Conservation (phyloP, 169 alveolate genomes). For the Plasmodium reichenowi region DNA sequence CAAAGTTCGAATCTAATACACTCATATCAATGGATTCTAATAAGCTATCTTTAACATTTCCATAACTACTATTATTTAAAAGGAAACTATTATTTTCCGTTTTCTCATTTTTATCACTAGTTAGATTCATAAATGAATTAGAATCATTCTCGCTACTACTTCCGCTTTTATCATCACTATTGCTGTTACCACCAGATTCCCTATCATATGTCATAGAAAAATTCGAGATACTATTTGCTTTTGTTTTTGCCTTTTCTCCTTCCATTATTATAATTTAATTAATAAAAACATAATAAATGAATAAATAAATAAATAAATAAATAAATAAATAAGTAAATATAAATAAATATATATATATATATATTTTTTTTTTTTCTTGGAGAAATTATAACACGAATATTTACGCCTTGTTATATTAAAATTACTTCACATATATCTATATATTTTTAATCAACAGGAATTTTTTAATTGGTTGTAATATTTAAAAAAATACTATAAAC, state of each 20-base stretch:
- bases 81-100: constrained; percentile 44
- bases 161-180: constrained; percentile 39
- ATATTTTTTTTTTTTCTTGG: no score
- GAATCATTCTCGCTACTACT: constrained; percentile 73
- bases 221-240: constrained; percentile 54
- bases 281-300: no score
- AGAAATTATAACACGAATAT: no score
- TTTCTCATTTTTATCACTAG: constrained; percentile 62
- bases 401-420: no score
- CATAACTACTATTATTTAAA: constrained; percentile 64
- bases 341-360: no score
- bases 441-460: no score
- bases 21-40: constrained; percentile 75
- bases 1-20: constrained; percentile 67
- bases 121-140: constrained; percentile 55
- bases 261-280: constrained; percentile 21
- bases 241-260: constrained; percentile 43
- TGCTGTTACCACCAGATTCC: constrained; percentile 55
- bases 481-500: no score
- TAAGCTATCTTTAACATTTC: constrained; percentile 61
- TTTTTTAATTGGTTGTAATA: no score
- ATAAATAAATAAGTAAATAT: no score
- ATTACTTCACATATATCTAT: no score
- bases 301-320: no score
- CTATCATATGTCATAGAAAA: constrained; percentile 67